These are phyloP conservation scores for Calocera cornea DNA, from an alignment of 768 basidiomycete genomes.

Conservation along the genomic window DNA sequence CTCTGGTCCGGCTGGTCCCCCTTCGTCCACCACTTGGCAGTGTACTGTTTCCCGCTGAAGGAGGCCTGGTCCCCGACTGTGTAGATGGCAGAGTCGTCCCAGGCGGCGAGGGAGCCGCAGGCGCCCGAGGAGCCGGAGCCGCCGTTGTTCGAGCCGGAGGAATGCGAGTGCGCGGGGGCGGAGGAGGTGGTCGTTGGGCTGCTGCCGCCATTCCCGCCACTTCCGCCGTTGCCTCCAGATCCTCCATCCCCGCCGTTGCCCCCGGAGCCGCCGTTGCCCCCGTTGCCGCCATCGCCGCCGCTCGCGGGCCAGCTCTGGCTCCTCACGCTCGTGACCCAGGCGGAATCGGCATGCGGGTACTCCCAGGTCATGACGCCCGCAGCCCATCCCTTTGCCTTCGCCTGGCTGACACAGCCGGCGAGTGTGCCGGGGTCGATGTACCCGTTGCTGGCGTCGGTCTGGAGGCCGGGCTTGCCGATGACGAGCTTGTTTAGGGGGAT, in stretches of 20 bases:
- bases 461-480: constrained; percentile 26
- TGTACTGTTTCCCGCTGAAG: neutral
- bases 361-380: constrained; percentile 25
- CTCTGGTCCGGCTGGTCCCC: neutral
- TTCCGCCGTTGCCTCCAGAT: neutral
- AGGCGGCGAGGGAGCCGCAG: neutral
- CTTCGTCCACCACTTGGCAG: constrained; percentile 8
- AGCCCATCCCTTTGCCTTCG: constrained; percentile 25
- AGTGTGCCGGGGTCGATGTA: constrained; percentile 23
- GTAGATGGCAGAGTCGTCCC: constrained; percentile 4
- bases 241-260: neutral
- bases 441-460: constrained; percentile 19
- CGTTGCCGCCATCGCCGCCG: neutral
- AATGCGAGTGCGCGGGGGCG: neutral
- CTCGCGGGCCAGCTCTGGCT: constrained; percentile 10
- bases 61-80: neutral
- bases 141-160: neutral
- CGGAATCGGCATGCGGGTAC: constrained; percentile 5
- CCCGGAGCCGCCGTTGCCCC: neutral
- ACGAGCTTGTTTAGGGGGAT: constrained; percentile 27
- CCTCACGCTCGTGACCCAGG: constrained; percentile 13
- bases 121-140: neutral
- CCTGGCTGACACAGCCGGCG: constrained; percentile 21
- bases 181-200: neutral
- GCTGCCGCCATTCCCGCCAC: neutral